These are phyloP conservation scores for Fusarium fujikuroi DNA, from an alignment of 2,329 filamentous ascomycete species.

Conservation along the genomic window DNA sequence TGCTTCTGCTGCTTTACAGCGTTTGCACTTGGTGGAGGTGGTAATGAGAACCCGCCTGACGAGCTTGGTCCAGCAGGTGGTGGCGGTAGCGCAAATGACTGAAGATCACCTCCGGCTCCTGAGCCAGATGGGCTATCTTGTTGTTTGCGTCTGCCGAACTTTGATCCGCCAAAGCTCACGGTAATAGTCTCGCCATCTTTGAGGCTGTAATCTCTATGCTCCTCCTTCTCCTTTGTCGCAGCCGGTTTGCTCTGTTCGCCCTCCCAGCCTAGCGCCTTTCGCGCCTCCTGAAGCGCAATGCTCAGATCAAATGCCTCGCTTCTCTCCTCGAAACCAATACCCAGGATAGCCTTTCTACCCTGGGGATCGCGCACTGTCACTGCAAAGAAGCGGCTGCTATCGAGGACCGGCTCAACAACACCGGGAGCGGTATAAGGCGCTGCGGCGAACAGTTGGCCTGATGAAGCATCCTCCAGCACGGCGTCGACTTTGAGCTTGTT, in stretches of 20 bases:
- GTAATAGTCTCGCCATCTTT: conserved; percentile 93
- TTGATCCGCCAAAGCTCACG: conserved; percentile 73
- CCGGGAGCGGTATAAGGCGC: conserved; percentile 76
- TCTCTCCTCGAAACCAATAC: conserved; percentile 88
- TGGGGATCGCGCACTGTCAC: conserved; percentile 80
- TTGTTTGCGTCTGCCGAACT: conserved; percentile 62
- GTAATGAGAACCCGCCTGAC: conserved; percentile 63
- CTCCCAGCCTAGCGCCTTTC: conserved; percentile 74
- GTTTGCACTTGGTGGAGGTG: conserved; percentile 73
- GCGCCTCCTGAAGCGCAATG: conserved; percentile 81
- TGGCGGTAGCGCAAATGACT: conserved; percentile 78
- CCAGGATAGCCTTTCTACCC: conserved; percentile 80
- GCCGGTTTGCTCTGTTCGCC: conserved; percentile 51
- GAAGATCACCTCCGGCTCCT: conserved; percentile 49
- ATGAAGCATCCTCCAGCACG: conserved; percentile 79
- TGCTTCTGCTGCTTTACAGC: conserved; percentile 68
- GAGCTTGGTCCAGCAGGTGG: conserved; percentile 63
- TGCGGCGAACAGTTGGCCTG: conserved; percentile 82
- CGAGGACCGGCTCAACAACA: conserved; percentile 80
- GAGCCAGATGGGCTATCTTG: conserved; percentile 37
- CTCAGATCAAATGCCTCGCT: conserved; percentile 88
- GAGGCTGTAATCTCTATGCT: conserved; percentile 75
- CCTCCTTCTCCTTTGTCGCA: conserved; percentile 51
- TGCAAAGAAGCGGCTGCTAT: conserved; percentile 87
- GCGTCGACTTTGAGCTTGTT: conserved; percentile 77